Conservation (phyloP, 805 yeast species). For the Lipomyces orientalis region DNA sequence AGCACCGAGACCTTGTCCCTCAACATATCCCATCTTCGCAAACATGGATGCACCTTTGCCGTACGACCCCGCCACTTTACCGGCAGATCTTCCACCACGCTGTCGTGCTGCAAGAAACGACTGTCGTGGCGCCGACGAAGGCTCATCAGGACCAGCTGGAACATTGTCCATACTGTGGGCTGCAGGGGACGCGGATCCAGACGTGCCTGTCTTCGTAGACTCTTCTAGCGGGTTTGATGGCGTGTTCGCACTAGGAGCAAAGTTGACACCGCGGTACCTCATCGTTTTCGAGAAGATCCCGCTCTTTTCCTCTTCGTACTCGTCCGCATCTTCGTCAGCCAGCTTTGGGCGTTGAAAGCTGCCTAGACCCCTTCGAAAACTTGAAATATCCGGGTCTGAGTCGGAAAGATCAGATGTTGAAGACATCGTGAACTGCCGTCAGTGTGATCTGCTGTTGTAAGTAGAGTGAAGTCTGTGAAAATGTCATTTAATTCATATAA, state of each 20-base stretch:
- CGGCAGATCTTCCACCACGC: background rate
- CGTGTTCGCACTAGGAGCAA: conserved; percentile 24
- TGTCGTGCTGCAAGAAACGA: conserved; percentile 22
- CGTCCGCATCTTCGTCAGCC: conserved; percentile 7
- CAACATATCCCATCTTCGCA: conserved; percentile 83
- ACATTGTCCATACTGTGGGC: background rate
- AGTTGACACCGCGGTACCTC: conserved; percentile 33
- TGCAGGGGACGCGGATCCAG: background rate
- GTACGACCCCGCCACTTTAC: conserved; percentile 23
- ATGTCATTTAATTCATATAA: background rate
- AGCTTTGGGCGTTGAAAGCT: conserved; percentile 13
- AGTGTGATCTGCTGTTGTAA: background rate
- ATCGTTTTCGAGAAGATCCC: conserved; percentile 17
- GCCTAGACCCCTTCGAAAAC: conserved; percentile 13
- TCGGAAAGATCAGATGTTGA: conserved; percentile 29
- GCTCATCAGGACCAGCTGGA: background rate
- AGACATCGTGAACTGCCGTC: conserved; percentile 10
- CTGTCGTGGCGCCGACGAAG: background rate
- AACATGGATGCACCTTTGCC: conserved; percentile 86
- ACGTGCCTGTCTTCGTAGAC: background rate
- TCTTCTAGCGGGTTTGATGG: conserved; percentile 25
- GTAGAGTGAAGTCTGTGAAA: background rate
- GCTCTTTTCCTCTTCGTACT: conserved; percentile 9
- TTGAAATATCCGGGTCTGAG: conserved; percentile 21
- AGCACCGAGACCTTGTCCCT: conserved; percentile 85